Evolutionary conservation across 78 protist species (phyloP).

Genomic region (Dictyostelium citrinum): DNA sequence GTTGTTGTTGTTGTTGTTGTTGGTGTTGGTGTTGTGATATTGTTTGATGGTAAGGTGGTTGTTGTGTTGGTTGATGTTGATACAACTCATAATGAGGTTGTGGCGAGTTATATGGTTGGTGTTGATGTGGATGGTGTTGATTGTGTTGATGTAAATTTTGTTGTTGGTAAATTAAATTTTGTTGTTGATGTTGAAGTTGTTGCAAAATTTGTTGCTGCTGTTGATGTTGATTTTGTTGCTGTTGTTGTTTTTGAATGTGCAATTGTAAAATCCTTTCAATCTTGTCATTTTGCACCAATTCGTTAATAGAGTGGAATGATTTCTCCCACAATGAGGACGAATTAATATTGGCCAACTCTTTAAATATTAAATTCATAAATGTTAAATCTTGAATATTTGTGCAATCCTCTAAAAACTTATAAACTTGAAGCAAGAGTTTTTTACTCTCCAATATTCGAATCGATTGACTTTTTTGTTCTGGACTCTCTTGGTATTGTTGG

Average conservation of each 20-base stretch:
- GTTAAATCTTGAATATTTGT: neutral
- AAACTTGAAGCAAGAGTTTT: neutral
- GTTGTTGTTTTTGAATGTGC: neutral
- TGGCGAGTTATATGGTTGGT: neutral
- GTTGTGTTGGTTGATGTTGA: neutral
- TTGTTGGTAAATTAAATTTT: neutral
- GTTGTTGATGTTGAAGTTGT: neutral
- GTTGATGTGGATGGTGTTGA: neutral
- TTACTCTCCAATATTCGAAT: neutral
- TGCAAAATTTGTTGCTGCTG: neutral
- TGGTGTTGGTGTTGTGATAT: neutral
- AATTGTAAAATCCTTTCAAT: neutral
- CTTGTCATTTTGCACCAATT: neutral
- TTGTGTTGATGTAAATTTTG: neutral
- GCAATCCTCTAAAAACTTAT: neutral
- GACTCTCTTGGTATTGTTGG: neutral
- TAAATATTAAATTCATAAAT: conserved; percentile 4
- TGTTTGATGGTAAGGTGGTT: neutral
- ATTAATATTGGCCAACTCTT: neutral
- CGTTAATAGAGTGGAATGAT: neutral
- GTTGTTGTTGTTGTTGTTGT: neutral
- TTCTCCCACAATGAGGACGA: neutral
- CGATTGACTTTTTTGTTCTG: neutral
- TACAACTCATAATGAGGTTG: neutral
- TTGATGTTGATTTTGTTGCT: neutral